phyloP scores from a whole-genome alignment of 2,329 filamentous ascomycete genomes.

The Colletotrichum musae region DNA sequence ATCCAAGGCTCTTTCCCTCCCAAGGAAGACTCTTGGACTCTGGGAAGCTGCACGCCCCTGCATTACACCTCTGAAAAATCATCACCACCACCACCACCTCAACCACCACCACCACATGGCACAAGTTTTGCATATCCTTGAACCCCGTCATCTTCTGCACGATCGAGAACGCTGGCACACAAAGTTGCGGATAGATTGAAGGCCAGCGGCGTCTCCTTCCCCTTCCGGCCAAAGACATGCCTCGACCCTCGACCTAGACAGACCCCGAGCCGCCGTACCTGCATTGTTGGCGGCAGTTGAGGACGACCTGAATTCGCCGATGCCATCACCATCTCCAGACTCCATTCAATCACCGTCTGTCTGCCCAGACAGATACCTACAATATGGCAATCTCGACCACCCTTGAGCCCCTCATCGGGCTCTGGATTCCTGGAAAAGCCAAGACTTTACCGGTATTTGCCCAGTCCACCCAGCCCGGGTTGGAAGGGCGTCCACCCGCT shows the following conservation, averaged over 20 bases:
- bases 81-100: neutral
- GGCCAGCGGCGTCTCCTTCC: neutral
- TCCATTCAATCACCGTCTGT: neutral
- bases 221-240: too few relatives aligned
- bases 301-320: neutral
- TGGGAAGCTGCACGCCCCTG: conserved; percentile 11
- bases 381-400: too few relatives aligned
- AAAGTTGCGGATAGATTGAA: conserved; percentile 37
- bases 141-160: conserved; percentile 13
- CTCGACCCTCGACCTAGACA: neutral
- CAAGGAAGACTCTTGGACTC: neutral
- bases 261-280: neutral
- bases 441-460: conserved; percentile 19
- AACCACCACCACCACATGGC: conserved; percentile 9
- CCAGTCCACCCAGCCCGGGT: conserved; percentile 4
- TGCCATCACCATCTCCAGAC: neutral
- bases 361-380: neutral
- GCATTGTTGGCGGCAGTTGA: conserved; percentile 2
- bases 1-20: neutral
- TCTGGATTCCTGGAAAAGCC: neutral
- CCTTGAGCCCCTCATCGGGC: neutral
- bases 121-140: neutral
- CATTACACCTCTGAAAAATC: neutral
- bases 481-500: neutral
- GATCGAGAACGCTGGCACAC: conserved; percentile 21